phyloP scores from a whole-genome alignment of 164 flowering plant genomes.

The Kalanchoe fedtschenkoi region DNA sequence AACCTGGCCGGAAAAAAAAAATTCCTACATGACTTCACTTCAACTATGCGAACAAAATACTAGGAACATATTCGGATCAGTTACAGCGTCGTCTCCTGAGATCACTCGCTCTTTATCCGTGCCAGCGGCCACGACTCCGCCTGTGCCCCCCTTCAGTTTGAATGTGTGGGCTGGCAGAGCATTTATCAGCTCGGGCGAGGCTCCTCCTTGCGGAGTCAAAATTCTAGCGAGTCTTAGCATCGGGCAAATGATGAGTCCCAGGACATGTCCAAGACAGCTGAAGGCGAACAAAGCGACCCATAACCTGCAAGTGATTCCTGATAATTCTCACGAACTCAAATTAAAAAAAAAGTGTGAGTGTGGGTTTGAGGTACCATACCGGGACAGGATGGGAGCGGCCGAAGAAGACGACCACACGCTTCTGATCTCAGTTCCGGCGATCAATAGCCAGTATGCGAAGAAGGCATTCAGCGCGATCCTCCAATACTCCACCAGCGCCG shows the following conservation, averaged over 20 bases:
- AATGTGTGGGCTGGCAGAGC: conserved; percentile 70
- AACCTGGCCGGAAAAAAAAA: conserved; percentile 23
- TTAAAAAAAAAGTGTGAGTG: no score
- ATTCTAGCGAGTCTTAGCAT: conserved; percentile 75
- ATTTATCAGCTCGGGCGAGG: conserved; percentile 63
- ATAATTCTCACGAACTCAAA: no score
- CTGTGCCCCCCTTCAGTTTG: conserved; percentile 36
- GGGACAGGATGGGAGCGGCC: conserved; percentile 41
- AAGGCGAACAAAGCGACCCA: conserved; percentile 63
- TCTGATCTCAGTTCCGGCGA: conserved; percentile 35
- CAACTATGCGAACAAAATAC: neutral
- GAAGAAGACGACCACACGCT: conserved; percentile 27
- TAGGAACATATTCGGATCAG: conserved; percentile 8
- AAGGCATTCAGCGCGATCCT: conserved; percentile 36
- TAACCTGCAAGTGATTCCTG: conserved; percentile 40
- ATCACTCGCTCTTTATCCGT: conserved; percentile 48
- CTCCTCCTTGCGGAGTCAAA: conserved; percentile 89
- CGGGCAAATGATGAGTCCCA: conserved; percentile 71
- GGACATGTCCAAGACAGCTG: conserved; percentile 24
- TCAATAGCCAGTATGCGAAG: conserved; percentile 40
- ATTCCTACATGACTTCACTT: no score
- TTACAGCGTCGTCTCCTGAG: conserved; percentile 67
- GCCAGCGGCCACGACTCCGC: conserved; percentile 46
- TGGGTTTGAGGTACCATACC: no score
- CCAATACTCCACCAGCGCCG: conserved; percentile 23